Percentiles rank a stretch among this genome's conserved stretches.
Evolutionary conservation across 768 basidiomycete genomes (phyloP).

Genomic region (Boletales sp.): DNA sequence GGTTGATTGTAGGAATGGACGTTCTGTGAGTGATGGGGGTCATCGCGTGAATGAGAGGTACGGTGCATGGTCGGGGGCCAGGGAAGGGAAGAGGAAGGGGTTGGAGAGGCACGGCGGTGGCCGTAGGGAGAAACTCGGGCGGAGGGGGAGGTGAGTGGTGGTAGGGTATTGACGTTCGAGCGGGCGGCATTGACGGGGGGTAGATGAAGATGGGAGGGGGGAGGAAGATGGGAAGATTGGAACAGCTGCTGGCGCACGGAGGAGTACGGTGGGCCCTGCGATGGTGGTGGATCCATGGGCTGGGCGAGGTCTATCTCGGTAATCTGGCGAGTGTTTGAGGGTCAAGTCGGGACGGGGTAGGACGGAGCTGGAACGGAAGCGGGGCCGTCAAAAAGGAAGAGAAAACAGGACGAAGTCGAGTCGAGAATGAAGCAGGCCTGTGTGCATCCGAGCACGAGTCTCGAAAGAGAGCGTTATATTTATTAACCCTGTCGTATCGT

Average conservation of each 20-base stretch:
- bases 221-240: constrained; percentile 42
- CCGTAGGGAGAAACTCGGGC: constrained; percentile 22
- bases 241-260: constrained; percentile 35
- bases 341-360: constrained; percentile 1
- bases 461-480: constrained; percentile 4
- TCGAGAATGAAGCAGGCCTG: background rate
- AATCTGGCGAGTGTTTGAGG: background rate
- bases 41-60: constrained; percentile 42
- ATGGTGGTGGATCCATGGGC: constrained; percentile 25
- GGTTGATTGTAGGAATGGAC: constrained; percentile 22
- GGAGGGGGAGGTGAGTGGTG: constrained; percentile 35
- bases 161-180: constrained; percentile 38
- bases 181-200: constrained; percentile 34
- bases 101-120: constrained; percentile 28
- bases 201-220: constrained; percentile 40
- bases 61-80: constrained; percentile 31
- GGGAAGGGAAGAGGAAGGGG: constrained; percentile 22
- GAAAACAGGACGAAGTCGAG: too few species aligned
- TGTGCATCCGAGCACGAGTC: constrained; percentile 17
- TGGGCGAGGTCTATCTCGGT: background rate
- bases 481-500: constrained; percentile 21
- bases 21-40: constrained; percentile 28
- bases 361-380: constrained; percentile 5
- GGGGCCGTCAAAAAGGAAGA: background rate
- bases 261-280: constrained; percentile 29